Evolutionary conservation across 495 filamentous ascomycete species (phyloP), one percentile per base, ranked within the genome.

Genomic region (Neurospora pannonica): DNA sequence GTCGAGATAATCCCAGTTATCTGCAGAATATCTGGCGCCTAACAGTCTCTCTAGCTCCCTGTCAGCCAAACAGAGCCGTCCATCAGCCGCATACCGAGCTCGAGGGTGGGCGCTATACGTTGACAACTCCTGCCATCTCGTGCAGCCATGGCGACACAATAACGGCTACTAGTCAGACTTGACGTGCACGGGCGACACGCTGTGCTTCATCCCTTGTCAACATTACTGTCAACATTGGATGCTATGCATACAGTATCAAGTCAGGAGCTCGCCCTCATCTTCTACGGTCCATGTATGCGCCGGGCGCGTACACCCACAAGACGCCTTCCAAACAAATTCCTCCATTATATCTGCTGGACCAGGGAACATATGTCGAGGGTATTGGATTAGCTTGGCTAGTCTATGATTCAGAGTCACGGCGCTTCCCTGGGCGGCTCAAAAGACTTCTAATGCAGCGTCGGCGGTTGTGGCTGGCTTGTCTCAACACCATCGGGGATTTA

Each of bases 391-490:
- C 71, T 31, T 72, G 38, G n/a, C 24, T 40, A 60, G 10, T 31
- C 24, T 9, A 31, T 31, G 70, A 39, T 42, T 73, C 54, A 67
- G 24, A 67, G 54, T 67, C 54, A 67, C 54, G 54, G 54, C 54
- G 54, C 54, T 67, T 67, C 7, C 54, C 54, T 67, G 54, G 54
- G 54, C 54, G 54, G 54, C 54, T 67, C 54, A 67, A 34, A 19
- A 34, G 54, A 10, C 15, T 34, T 67, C 54, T 36, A 17, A 67
- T 67, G 54, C 28, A 67, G 54, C 54, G 6, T 67, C 15, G 54
- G 28, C 54, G 54, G 28, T 76, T 75, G 76, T 72, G 77, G 78
- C 78, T 76, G 38, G 70, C 39, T 74, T 46, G 70, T 46, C 72
- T 71, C 70, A 39, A 70, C 42, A 10, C 31, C 38, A 60, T 70